A percentile compares a stretch with the other conserved stretches of the same genome.
These are phyloP conservation scores for Excoecaria cochinchinensis DNA, from an alignment of 345 rosid species.

Conservation along the genomic window DNA sequence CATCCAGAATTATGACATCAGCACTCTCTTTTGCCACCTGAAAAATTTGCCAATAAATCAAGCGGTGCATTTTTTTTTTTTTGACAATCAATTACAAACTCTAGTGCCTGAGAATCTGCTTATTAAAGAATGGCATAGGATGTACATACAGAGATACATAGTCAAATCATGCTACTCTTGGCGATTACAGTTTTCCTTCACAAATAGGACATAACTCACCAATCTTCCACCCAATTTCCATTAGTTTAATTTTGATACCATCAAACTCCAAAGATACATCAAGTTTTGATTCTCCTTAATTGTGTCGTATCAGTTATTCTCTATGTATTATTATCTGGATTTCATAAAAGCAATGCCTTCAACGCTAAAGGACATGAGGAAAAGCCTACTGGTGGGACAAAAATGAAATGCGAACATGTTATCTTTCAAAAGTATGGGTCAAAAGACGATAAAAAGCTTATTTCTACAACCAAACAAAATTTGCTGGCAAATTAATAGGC, in stretches of 20 bases:
- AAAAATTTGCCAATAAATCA: conserved; percentile 23
- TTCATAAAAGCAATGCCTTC: not conserved
- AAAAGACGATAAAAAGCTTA: not conserved
- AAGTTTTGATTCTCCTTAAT: not conserved
- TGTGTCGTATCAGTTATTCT: not conserved
- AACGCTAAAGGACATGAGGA: not conserved
- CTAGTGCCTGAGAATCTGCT: not conserved
- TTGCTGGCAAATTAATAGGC: no score
- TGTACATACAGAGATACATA: not conserved
- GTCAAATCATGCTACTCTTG: not conserved
- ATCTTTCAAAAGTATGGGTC: not conserved
- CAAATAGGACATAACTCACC: not conserved
- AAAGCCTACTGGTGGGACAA: not conserved
- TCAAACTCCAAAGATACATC: not conserved
- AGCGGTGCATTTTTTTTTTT: not conserved
- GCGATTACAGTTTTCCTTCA: not conserved
- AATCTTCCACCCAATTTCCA: not conserved
- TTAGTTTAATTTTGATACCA: not conserved
- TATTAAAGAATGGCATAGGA: not conserved
- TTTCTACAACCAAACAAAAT: not conserved
- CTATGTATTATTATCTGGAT: not conserved
- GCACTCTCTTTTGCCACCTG: conserved; percentile 99
- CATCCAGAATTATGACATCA: conserved; percentile 89
- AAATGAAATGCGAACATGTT: not conserved
- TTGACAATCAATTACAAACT: not conserved